Base-by-base conservation (phyloP, 2,329 filamentous ascomycete species). In the Cordyceps tenuipes region DNA sequence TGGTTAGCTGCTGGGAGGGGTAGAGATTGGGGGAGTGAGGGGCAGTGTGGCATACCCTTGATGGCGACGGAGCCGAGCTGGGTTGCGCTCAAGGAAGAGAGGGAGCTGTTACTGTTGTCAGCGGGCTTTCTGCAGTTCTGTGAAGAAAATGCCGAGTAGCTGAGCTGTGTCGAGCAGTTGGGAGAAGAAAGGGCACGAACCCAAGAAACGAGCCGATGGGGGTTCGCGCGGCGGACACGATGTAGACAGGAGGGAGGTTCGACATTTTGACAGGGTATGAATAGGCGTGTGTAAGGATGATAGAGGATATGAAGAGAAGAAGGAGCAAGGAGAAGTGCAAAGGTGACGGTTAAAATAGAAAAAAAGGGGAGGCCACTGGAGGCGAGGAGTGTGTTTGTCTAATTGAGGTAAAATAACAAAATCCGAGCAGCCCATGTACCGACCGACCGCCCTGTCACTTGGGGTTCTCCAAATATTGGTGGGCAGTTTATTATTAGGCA, bases 171-270 rank as follows among this genome's bases (percentile, higher is more conserved):
- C 29, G 49, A 26, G 34, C 43, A 55, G 57, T 44, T 48, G 61
- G 56, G 48, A 23, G 51, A 49, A 62, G 54, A 53, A 59, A 49
- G 41, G 21, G 39, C 43, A 60, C 73, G 63, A 77, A 96, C 91
- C 94, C 94, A 70, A 96, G 84, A 78, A 99, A 99, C 66, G 90
- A 92, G 69, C 94, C 94, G 66, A 96, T 82, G 57, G 94, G 94
- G 65, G 94, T 99, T 76, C 92, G 86, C 70, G 86, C 90, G 65
- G 87, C 88, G 62, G 94, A 94, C 71, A 97, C 91, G 71, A 99
- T 97, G 79, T 99, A 99, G 66, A 99, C 93, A 62, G 91, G 83
- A 66, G 91, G 88, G 65, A 92, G 83, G 67, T 84, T 84, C 72
- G 90, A 82, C 90, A 95, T 95, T 62, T 68, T 84, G 76, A 57